Conservation (phyloP, 2,329 filamentous ascomycete genomes). For the Trichophyton equinum region DNA sequence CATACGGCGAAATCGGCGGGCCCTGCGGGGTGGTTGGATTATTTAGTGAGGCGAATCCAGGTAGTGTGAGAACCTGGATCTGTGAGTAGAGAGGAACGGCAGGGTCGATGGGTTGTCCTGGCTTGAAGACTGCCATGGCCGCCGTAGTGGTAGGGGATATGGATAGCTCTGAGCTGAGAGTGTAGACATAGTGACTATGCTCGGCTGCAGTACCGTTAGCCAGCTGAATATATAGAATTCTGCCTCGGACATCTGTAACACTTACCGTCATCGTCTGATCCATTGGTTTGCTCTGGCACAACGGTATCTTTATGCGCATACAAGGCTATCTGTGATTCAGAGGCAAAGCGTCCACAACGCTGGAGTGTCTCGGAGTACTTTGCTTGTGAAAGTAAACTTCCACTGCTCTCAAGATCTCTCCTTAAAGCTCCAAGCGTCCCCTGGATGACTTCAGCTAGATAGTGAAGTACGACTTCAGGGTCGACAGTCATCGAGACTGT, state of each 20-base stretch:
- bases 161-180: slow-evolving; percentile 67
- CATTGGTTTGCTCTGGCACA: slow-evolving; percentile 37
- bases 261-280: slow-evolving; percentile 30
- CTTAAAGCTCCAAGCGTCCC: slow-evolving; percentile 62
- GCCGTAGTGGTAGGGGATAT: slow-evolving; percentile 59
- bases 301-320: slow-evolving; percentile 64
- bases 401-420: slow-evolving; percentile 65
- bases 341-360: slow-evolving; percentile 77
- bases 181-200: slow-evolving; percentile 53
- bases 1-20: slow-evolving; percentile 67
- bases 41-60: slow-evolving; percentile 61
- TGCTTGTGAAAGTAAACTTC: slow-evolving; percentile 66
- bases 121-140: slow-evolving; percentile 81
- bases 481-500: slow-evolving; percentile 38
- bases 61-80: slow-evolving; percentile 85
- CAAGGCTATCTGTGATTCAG: slow-evolving; percentile 72
- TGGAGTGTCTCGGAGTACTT: slow-evolving; percentile 68
- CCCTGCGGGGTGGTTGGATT: slow-evolving; percentile 57
- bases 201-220: slow-evolving; percentile 16
- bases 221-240: background rate
- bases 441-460: slow-evolving; percentile 57
- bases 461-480: slow-evolving; percentile 56
- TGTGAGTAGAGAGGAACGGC: slow-evolving; percentile 71
- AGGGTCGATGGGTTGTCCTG: slow-evolving; percentile 75
- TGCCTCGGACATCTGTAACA: background rate